Evolutionary conservation across 139 green algal species (phyloP).

Genomic region (Desmodesmus armatus): DNA sequence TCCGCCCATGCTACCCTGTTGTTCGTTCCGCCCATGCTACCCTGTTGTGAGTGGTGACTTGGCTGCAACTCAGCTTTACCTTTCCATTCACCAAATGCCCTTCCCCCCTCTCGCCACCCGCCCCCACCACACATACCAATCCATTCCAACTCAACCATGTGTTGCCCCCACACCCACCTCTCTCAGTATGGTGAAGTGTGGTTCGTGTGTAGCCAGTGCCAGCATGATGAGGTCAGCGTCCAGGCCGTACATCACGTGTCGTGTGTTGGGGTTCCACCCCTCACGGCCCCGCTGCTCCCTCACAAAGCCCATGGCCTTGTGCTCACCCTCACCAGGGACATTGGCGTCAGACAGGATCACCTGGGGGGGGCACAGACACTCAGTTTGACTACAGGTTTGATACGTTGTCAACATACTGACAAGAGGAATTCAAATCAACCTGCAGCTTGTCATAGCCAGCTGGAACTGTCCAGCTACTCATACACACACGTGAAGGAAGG

Average conservation of each 20-base stretch:
- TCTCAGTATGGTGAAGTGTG: conserved; percentile 87
- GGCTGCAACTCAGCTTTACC: too few species aligned
- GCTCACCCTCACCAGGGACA: conserved; percentile 97
- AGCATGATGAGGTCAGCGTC: conserved; percentile 99
- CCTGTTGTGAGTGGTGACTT: neutral
- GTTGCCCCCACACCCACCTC: too few species aligned
- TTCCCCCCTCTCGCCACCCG: too few species aligned
- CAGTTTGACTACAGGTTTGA: neutral
- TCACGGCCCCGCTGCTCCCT: conserved; percentile 88
- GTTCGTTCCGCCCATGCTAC: neutral
- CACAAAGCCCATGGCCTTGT: conserved; percentile 98
- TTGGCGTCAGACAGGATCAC: conserved; percentile 97
- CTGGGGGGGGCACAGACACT: too few species aligned
- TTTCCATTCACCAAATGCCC: too few species aligned
- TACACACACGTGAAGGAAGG: too few species aligned
- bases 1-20: neutral
- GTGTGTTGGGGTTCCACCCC: conserved; percentile 91
- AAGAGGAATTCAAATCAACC: neutral
- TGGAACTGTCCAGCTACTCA: neutral
- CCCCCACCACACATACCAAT: neutral
- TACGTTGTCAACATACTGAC: neutral
- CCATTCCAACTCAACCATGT: neutral
- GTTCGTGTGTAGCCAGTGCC: conserved; percentile 82
- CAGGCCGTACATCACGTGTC: conserved; percentile 97
- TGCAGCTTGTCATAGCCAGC: too few species aligned